Conservation (phyloP, 129 eudicot species). For the Mikania micrantha region DNA sequence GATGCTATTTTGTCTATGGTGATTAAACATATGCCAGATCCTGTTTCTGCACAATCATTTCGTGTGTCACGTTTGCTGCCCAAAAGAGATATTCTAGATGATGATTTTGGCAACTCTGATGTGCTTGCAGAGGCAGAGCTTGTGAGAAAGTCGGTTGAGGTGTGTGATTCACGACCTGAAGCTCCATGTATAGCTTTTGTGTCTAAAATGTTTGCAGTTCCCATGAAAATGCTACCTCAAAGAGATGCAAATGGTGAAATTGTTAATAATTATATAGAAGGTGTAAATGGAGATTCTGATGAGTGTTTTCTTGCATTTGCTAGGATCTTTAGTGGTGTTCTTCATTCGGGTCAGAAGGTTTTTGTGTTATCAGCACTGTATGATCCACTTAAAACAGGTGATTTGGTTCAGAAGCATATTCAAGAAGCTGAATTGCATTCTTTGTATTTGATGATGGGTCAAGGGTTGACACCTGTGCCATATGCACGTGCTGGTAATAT, state of each 20-base stretch:
- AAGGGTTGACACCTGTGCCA: conserved; percentile 71
- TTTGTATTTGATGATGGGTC: conserved; percentile 96
- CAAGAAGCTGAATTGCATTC: conserved; percentile 88
- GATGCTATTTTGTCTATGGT: conserved; percentile 86
- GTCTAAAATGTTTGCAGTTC: conserved; percentile 94
- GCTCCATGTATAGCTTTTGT: conserved; percentile 88
- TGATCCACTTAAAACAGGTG: conserved; percentile 65
- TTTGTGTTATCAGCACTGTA: conserved; percentile 82
- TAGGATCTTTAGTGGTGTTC: conserved; percentile 82
- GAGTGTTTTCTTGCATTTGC: conserved; percentile 97
- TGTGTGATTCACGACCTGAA: conserved; percentile 62
- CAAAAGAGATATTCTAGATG: conserved; percentile 54
- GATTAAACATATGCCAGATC: conserved; percentile 74
- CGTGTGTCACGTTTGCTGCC: conserved; percentile 81
- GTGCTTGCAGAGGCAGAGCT: conserved; percentile 72
- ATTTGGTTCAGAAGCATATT: conserved; percentile 66
- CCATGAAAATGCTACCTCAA: conserved; percentile 73
- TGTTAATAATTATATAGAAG: conserved; percentile 28
- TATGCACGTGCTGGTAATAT: conserved; percentile 81
- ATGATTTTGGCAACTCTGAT: conserved; percentile 28
- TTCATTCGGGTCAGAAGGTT: conserved; percentile 58
- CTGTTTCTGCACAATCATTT: conserved; percentile 63
- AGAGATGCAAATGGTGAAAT: conserved; percentile 55
- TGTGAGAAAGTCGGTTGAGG: conserved; percentile 74
- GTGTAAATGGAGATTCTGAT: conserved; percentile 58